Evolutionary conservation across 495 filamentous ascomycete species (phyloP), one percentile per base, ranked within the genome.

Genomic region (Talaromyces wortmannii): DNA sequence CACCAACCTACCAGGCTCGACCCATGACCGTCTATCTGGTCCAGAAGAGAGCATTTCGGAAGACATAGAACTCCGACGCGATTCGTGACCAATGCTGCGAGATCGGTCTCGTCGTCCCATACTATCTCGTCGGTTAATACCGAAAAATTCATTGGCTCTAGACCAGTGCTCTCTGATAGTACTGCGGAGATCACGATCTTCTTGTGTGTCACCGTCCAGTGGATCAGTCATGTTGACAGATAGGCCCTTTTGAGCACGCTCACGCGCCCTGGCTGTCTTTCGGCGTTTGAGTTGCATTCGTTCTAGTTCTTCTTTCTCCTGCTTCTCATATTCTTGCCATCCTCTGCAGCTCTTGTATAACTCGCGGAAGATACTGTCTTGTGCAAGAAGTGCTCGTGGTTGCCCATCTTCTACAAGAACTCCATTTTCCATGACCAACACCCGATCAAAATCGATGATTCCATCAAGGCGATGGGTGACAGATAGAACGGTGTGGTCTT

Each of bases 381-480:
- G 8, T 8, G 36, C 36, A 13, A 40, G 36, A 40, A 40, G 36
- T 8, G 1, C 8, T 8, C 36, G 36, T 2, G 78, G 78, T 31
- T 65, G 66, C 11, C 72, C 77, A 33, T 63, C 64, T 53, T 80
- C 77, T 7, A 73, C 63, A n/a, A 81, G 55, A 6, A 53, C 62
- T 15, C 78, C 78, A 11, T 64, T 65, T 7, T 76, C 72, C 40
- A 80, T 57, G 15, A 81, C 68, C 23, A 74, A 63, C 13, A 81
- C 62, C 50, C 65, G 67, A 60, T 80, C 78, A 55, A 65, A 78
- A 55, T 83, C 80, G 11, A 77, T 55, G 56, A 83, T 79, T 0
- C 78, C 79, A 17, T 80, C 76, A 10, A 87, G 69, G 32, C 78
- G 74, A 62, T 88, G 85, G 0, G 83, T 79, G 4, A 89, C 78